A percentile compares a stretch with the other conserved stretches of the same genome.
phyloP scores from a whole-genome alignment of 2,329 filamentous ascomycete genomes.

The Knufia fluminis region DNA sequence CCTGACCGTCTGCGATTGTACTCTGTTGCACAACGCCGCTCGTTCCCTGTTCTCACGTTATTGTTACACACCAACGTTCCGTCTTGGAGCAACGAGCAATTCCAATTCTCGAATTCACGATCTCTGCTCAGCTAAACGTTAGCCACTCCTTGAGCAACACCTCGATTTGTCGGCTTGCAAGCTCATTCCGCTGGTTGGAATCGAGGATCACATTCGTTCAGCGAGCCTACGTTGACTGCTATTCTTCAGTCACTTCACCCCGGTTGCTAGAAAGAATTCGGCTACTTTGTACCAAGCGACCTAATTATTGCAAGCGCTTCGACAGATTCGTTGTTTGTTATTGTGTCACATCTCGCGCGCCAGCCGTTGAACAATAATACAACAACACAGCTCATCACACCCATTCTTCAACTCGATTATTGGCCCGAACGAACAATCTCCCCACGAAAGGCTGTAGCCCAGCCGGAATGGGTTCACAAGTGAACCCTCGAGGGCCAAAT shows the following conservation, averaged over 20 bases:
- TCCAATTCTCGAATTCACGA: neutral
- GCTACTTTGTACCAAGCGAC: neutral
- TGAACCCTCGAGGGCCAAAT: neutral
- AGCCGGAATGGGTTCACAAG: constrained; percentile 1
- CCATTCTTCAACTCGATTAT: neutral
- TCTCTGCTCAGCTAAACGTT: neutral
- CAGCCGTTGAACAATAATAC: neutral
- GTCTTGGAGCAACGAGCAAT: constrained; percentile 2
- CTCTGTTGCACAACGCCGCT: neutral
- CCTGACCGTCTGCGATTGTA: neutral
- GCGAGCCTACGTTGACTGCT: too few species aligned
- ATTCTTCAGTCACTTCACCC: neutral
- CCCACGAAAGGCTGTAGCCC: neutral
- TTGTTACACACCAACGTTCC: neutral
- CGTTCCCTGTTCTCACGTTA: neutral
- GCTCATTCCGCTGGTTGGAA: neutral
- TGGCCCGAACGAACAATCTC: neutral
- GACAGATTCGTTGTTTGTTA: neutral
- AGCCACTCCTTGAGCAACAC: neutral
- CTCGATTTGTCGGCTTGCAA: neutral
- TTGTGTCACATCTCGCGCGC: neutral
- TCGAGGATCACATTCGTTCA: neutral
- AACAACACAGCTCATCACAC: neutral
- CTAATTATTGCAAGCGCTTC: neutral
- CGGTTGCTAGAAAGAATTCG: neutral